A percentile compares a stretch with the other conserved stretches of the same genome.
These are phyloP conservation scores for Monascus ruber DNA, from an alignment of 2,329 filamentous ascomycete genomes.

Conservation along the genomic window DNA sequence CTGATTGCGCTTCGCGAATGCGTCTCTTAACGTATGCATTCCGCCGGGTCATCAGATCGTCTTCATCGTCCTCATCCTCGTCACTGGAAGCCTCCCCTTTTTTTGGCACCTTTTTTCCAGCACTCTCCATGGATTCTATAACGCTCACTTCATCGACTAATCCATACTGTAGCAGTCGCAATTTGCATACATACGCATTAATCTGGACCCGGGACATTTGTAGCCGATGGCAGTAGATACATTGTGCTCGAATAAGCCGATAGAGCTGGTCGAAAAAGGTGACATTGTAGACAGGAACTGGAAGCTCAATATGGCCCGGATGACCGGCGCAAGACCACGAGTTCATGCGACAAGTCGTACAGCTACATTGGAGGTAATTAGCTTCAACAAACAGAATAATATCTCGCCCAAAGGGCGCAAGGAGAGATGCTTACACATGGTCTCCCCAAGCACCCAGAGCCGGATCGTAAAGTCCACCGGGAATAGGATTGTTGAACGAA, in stretches of 20 bases:
- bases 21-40: constrained; percentile 61
- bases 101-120: constrained; percentile 35
- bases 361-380: constrained; percentile 43
- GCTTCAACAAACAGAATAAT: constrained; percentile 5
- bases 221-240: constrained; percentile 80
- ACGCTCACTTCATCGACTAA: constrained; percentile 57
- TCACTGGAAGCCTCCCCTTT: constrained; percentile 53
- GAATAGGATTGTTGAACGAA: constrained; percentile 74
- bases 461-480: constrained; percentile 84
- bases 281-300: constrained; percentile 89
- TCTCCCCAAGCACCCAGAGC: constrained; percentile 85
- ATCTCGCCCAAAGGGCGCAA: constrained; percentile 4
- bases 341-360: constrained; percentile 81
- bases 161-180: constrained; percentile 76
- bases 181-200: constrained; percentile 70
- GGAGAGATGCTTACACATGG: constrained; percentile 50
- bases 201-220: constrained; percentile 66
- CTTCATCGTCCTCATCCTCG: constrained; percentile 45
- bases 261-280: constrained; percentile 89
- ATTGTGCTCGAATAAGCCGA: constrained; percentile 74
- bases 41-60: constrained; percentile 43
- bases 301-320: constrained; percentile 87
- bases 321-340: constrained; percentile 80
- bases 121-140: constrained; percentile 41
- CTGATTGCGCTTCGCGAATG: constrained; percentile 49